phyloP scores from a whole-genome alignment of 2,329 filamentous ascomycete genomes.

The Mariannaea elegans region DNA sequence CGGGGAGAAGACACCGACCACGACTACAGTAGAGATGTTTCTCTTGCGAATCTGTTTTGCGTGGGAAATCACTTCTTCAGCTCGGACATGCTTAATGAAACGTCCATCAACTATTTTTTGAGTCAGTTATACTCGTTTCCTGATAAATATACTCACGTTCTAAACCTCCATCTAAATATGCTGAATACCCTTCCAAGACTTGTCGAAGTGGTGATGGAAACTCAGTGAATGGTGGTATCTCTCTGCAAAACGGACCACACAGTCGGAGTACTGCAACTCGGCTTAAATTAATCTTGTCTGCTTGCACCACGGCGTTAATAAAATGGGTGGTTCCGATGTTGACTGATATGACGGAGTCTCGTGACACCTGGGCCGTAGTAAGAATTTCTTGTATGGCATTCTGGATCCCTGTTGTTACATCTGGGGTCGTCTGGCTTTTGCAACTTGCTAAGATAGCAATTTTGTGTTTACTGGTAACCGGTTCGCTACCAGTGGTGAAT shows the following conservation, averaged over 20 bases:
- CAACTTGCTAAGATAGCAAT: conserved; percentile 11
- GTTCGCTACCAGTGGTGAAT: too few species aligned
- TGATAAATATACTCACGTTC: too few species aligned
- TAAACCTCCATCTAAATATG: too few species aligned
- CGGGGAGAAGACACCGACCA: too few species aligned
- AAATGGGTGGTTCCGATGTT: conserved; percentile 62
- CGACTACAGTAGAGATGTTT: too few species aligned
- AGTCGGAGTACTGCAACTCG: conserved; percentile 36
- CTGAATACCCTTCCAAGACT: conserved; percentile 9
- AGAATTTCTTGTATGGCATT: conserved; percentile 51
- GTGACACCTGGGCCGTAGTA: conserved; percentile 30
- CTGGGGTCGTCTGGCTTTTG: conserved; percentile 50
- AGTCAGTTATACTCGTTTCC: too few species aligned
- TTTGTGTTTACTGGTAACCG: too few species aligned
- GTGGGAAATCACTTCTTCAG: too few species aligned
- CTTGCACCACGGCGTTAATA: conserved; percentile 62
- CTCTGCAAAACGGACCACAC: conserved; percentile 44
- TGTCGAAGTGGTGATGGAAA: conserved; percentile 57
- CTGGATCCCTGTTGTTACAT: conserved; percentile 54
- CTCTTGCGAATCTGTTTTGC: too few species aligned
- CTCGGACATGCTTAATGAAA: too few species aligned
- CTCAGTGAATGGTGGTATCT: conserved; percentile 57
- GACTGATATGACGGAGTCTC: conserved; percentile 49
- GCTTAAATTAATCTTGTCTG: conserved; percentile 50
- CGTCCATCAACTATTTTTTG: too few species aligned